These are phyloP conservation scores for Septoria petroselini DNA, from an alignment of 2,329 filamentous ascomycete species.

Conservation along the genomic window DNA sequence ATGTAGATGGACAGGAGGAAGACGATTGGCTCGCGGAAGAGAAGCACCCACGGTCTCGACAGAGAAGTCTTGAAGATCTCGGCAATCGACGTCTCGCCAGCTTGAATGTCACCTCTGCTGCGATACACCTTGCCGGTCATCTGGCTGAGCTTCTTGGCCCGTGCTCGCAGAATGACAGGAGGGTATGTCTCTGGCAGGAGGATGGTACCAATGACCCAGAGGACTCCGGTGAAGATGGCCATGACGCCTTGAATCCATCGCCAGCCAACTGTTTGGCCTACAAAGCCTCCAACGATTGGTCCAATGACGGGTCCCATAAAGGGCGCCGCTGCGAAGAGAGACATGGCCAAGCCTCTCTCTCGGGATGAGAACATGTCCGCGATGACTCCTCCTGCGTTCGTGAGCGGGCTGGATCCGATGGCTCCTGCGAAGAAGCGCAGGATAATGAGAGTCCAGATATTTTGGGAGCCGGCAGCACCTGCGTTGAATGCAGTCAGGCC, in stretches of 20 bases:
- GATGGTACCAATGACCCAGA: constrained; percentile 55
- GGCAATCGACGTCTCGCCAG: constrained; percentile 37
- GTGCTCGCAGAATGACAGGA: constrained; percentile 54
- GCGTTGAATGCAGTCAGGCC: constrained; percentile 43
- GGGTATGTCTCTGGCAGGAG: constrained; percentile 60
- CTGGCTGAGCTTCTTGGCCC: constrained; percentile 51
- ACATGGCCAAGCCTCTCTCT: constrained; percentile 52
- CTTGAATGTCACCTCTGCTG: constrained; percentile 45
- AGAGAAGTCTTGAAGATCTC: constrained; percentile 55
- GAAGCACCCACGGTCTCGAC: constrained; percentile 63
- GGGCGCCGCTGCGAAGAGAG: constrained; percentile 63
- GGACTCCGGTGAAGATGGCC: constrained; percentile 59
- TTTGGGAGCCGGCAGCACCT: constrained; percentile 44
- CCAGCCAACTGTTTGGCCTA: constrained; percentile 62
- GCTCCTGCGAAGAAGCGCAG: constrained; percentile 48
- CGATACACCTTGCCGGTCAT: constrained; percentile 56
- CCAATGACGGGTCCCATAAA: constrained; percentile 59
- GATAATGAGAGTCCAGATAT: constrained; percentile 45
- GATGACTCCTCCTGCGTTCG: constrained; percentile 49
- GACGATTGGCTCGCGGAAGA: constrained; percentile 51
- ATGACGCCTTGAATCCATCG: constrained; percentile 65
- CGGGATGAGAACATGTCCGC: constrained; percentile 47
- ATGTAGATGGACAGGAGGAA: constrained; percentile 48
- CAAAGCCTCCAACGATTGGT: constrained; percentile 64
- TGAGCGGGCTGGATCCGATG: constrained; percentile 45